Evolutionary conservation across 1,284 basidiomycete species (phyloP), one percentile per base, ranked within the genome.

Genomic region (Naganishia albida): DNA sequence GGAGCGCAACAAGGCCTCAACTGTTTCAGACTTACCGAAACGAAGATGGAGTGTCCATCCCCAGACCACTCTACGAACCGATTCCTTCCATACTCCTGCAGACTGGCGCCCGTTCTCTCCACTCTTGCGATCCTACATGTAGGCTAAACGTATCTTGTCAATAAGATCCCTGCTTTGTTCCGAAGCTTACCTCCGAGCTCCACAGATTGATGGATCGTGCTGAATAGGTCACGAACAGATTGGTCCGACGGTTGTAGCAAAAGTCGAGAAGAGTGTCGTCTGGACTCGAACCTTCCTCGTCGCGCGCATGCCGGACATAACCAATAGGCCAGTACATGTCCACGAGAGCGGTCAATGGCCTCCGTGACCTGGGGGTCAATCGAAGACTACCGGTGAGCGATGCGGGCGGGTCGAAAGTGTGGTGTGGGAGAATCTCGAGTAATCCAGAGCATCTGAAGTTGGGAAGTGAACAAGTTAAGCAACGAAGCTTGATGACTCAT

Each of bases 41-140:
- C 84, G 59, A 93, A 85, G 53, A 95, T 85, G 68, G 86, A 83
- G 69, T 83, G 83, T 26, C 88, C 87, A 75, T 93, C 90, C 56
- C 86, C 85, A 13, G 90, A 85, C 91, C 92, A 95, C 71, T 86
- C 84, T 20, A 85, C 85, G 53, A 83, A 80, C 20, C 82, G 70
- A 72, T 92, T 94, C 70, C 86, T 84, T 20, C 92, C 92, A 75
- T 93, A 91, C 65, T 90, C 86, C 51, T 83, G 76, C 30, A 93
- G 78, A n/a, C 90, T 92, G 1, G 84, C 83, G 8, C 84, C 78
- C n/a, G 89, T 89, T 54, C 92, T 85, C 38, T 86, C 83, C 23
- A 93, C 82, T 69, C 87, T 84, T 16, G 90, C 86, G 68, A 94
- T 80, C 13, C 90, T 82, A 25, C 88, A 86, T 30, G 88, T 86